Conservation (phyloP, 495 filamentous ascomycete genomes). For the Penicillium angulare region DNA sequence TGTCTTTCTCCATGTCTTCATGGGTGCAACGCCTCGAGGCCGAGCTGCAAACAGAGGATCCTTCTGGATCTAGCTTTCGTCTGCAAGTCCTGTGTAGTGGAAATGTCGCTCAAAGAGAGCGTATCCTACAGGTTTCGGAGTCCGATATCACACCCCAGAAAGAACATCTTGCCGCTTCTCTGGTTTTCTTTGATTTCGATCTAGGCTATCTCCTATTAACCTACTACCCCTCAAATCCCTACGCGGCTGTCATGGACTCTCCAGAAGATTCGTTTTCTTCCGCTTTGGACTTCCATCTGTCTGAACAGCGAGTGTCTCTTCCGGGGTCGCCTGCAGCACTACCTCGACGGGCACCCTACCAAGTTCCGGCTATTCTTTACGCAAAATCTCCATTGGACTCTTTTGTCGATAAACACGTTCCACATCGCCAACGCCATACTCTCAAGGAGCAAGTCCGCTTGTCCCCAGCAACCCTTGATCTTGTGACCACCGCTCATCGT, state of each 20-base stretch:
- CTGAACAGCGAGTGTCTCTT: constrained; percentile 22
- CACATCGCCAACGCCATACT: constrained; percentile 57
- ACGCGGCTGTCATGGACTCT: constrained; percentile 64
- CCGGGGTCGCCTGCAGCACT: constrained; percentile 24
- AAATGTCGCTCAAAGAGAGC: constrained; percentile 58
- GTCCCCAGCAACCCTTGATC: constrained; percentile 68
- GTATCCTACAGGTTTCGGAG: constrained; percentile 52
- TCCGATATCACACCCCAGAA: constrained; percentile 28
- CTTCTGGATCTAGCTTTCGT: constrained; percentile 69
- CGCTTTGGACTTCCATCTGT: constrained; percentile 26
- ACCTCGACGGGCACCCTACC: constrained; percentile 63
- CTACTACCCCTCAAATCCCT: constrained; percentile 57
- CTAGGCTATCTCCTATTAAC: constrained; percentile 80
- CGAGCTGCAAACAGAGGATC: constrained; percentile 65
- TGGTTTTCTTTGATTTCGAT: constrained; percentile 69
- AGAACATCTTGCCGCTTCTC: constrained; percentile 54
- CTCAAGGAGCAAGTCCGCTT: constrained; percentile 72
- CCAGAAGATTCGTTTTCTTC: constrained; percentile 46
- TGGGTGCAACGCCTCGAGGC: constrained; percentile 76
- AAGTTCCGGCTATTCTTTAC: constrained; percentile 65
- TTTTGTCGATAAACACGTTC: constrained; percentile 60
- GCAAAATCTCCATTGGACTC: constrained; percentile 54
- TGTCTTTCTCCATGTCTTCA: constrained; percentile 64
- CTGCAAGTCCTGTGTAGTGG: constrained; percentile 67
- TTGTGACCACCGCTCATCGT: constrained; percentile 75